phyloP scores from a whole-genome alignment of 2,329 filamentous ascomycete genomes.

The Colletotrichum cereale region DNA sequence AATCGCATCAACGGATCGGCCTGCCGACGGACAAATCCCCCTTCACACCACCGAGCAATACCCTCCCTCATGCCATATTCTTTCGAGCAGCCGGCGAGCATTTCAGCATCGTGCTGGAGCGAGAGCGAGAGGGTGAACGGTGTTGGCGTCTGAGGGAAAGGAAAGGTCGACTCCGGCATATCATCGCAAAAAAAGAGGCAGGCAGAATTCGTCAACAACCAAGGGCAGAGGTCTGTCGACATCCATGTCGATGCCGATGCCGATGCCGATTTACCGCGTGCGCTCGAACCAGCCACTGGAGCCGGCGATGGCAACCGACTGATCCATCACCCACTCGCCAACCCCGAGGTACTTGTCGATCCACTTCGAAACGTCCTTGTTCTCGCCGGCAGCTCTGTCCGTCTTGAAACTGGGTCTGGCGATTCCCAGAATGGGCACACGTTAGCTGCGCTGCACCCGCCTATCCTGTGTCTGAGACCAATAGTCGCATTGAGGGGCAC shows the following conservation, averaged over 20 bases:
- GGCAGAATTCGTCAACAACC: background rate
- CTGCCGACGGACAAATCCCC: background rate
- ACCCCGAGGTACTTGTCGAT: slow-evolving; percentile 93
- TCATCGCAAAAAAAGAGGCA: slow-evolving; percentile 1
- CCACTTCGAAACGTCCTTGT: slow-evolving; percentile 87
- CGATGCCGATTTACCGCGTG: slow-evolving; percentile 70
- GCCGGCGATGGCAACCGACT: slow-evolving; percentile 91
- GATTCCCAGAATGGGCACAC: slow-evolving; percentile 55
- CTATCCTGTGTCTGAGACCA: background rate
- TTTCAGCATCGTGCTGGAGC: slow-evolving; percentile 12
- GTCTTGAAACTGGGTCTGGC: slow-evolving; percentile 84
- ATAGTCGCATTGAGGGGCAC: slow-evolving; percentile 7
- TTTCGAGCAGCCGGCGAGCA: slow-evolving; percentile 19
- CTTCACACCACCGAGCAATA: slow-evolving; percentile 7
- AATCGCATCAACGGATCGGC: background rate
- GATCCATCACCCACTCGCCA: slow-evolving; percentile 98
- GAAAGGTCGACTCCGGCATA: background rate
- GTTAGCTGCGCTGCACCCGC: slow-evolving; percentile 54
- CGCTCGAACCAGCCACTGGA: slow-evolving; percentile 93
- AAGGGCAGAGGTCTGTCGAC: background rate
- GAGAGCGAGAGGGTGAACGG: background rate
- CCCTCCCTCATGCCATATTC: background rate
- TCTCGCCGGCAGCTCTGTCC: slow-evolving; percentile 83
- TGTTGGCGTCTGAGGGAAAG: background rate
- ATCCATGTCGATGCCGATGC: background rate